Evolutionary conservation across 345 rosid species (phyloP), one percentile per base, ranked within the genome.

Genomic region (Triadica sebifera): DNA sequence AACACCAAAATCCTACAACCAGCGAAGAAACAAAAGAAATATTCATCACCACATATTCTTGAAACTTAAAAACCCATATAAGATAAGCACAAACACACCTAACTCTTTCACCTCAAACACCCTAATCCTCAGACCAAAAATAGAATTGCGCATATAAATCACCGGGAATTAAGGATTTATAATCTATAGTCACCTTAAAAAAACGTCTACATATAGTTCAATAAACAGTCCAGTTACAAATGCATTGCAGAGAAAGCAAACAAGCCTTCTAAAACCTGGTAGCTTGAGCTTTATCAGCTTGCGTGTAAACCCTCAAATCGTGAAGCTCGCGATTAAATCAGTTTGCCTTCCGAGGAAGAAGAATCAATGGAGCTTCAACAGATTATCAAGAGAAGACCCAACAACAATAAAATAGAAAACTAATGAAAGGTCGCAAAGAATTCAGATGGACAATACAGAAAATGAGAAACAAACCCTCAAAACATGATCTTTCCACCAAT

Each of bases 291-390:
- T 46, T 67, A 7, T 52, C 56, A 61, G 59, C 72, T 67, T 64
- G 56, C 43, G 59, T 60, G 71, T 52, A 83, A 86, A 79, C 82
- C 84, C 77, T 64, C 69, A 77, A 79, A 76, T 78, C 81, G 71
- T 63, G 66, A 67, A 78, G 37, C 73, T 70, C 72, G 50, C 34
- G 51, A 64, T 61, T 59, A 65, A 85, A 75, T 67, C 69, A 60
- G 62, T 61, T 29, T 66, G 20, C 60, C 57, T 59, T 69, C 13
- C 25, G 49, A 66, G 78, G 52, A 67, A 73, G 65, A 71, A 78
- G 72, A 79, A 75, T 63, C 70, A 58, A 80, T 58, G 51, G 58
- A 65, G 70, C 24, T 81, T 65, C 29, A 75, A 71, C 10, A 70
- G 64, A 67, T 69, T 29, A 25, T n/a, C 64, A 24, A 65, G 22